Base-by-base conservation (phyloP, 257 asterid genomes). In the Anisodus tanguticus region DNA sequence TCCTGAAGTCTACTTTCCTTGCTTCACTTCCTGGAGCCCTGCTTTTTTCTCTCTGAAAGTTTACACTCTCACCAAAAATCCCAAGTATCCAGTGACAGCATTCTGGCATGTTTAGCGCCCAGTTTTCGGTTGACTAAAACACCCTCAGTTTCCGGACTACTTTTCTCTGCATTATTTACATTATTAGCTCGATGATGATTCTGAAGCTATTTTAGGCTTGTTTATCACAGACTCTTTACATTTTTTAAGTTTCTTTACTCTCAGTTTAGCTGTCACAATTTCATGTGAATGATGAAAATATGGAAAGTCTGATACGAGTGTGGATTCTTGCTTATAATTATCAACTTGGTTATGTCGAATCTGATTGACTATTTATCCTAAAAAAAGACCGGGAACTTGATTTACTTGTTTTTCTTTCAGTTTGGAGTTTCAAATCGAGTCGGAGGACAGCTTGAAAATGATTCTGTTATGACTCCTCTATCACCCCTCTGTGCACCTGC, bases 241-340 rank as follows among this genome's bases (percentile, higher is more conserved):
- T 68, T 37, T 31, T 37, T 37, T 6, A 68, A 68, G 77, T 39
- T 37, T 68, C 26, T 37, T 37, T 22, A 68, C 11, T 13, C 22
- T 15, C 26, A 68, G 80, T 72, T 72, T n/a, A 45, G 80, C 8
- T 37, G 53, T 68, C 77, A 68, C 53, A 15, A 13, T 68, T 15
- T 72, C 59, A n/a, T 72, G 60, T 45, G 80, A n/a, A 72, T n/a
- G 19, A 72, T 47, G 43, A 72, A 41, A 10, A 19, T 19, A 19
- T 5, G 58, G 19, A 72, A 45, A 72, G 60, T 19, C 19, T 10
- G n/a, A 72, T 47, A 1, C 37, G 39, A 72, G 15, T 72, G 57
- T 71, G 58, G 41, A 47, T 45, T 72, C 81, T 49, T 51, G 60
- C 81, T 22, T 76, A 51, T 76, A 49, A 51, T 76, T 74, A 49